Base-by-base conservation (phyloP, 805 yeast genomes). In the Candida ficus region DNA sequence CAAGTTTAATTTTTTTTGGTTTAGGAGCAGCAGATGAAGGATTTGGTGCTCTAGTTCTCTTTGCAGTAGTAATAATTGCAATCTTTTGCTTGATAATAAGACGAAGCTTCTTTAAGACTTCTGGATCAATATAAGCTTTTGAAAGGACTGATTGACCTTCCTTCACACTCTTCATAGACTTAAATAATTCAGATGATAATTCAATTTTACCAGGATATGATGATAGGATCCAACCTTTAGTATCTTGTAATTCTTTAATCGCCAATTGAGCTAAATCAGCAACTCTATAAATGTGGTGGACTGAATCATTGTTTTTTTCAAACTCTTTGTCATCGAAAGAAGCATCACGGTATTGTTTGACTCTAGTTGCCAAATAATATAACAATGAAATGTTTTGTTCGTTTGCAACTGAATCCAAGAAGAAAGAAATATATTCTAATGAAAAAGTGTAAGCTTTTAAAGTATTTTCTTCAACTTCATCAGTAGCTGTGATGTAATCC, bases 121-220 rank as follows among this genome's bases (percentile, higher is more conserved):
- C 53, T 13, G 77, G 80, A 1, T 78, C 70, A 28, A 86, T 67
- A 50, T 70, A 86, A 2, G 76, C 70, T 16, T 66, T 75, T 4
- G 76, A 67, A 0, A 80, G 71, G 17, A 79, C 64, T 12, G 58
- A 61, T 44, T 78, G 83, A 3, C 87, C 82, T 45, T 78, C 82
- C 13, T 67, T 62, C 2, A 74, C 56, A n/a, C 74, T 66, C 8
- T 67, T 64, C 68, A 83, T 76, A 2, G 84, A 76, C n/a, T 68
- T 63, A 60, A 73, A 87, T 8, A 85, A 56, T 54, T 88, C 96
- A n/a, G 70, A 61, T 0, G 91, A 81, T 16, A 88, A 58, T 16
- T 76, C 74, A 14, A 83, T 59, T 51, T 81, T 83, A 2, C 91
- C 95, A 0, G 95, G 95, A 78, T 90, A 89, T 0, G 89, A 78